Evolutionary conservation across 805 yeast genomes (phyloP).

Genomic region (Diddensiella caesifluorescens): DNA sequence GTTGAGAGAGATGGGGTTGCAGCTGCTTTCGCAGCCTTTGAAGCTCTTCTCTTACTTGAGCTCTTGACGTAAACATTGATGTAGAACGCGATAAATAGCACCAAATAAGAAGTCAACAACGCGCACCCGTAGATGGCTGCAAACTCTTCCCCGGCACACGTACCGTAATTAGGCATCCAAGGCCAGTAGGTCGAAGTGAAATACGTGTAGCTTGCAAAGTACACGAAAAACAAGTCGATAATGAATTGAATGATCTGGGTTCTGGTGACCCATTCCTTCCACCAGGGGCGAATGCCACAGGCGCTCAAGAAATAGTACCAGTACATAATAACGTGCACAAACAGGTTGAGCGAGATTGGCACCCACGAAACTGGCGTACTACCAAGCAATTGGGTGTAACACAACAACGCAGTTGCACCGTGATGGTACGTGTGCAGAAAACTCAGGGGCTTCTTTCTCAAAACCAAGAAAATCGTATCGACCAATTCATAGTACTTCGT

Average conservation of each 20-base stretch:
- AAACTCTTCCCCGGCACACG: slow-evolving; percentile 85
- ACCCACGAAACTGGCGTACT: slow-evolving; percentile 93
- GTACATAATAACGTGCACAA: slow-evolving; percentile 95
- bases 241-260: slow-evolving; percentile 92
- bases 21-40: slow-evolving; percentile 19
- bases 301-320: slow-evolving; percentile 94
- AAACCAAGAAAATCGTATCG: slow-evolving; percentile 86
- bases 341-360: slow-evolving; percentile 80
- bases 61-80: slow-evolving; percentile 64
- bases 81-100: slow-evolving; percentile 89
- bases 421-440: slow-evolving; percentile 96
- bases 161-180: slow-evolving; percentile 68
- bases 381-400: slow-evolving; percentile 91
- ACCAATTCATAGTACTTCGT: slow-evolving; percentile 84
- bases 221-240: slow-evolving; percentile 83
- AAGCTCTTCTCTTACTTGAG: slow-evolving; percentile 4
- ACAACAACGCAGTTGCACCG: slow-evolving; percentile 93
- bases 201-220: slow-evolving; percentile 89
- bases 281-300: slow-evolving; percentile 93
- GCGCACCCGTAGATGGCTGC: slow-evolving; percentile 92
- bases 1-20: slow-evolving; percentile 2
- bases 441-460: slow-evolving; percentile 85
- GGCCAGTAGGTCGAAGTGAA: slow-evolving; percentile 68
- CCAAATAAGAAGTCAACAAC: slow-evolving; percentile 81
- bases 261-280: slow-evolving; percentile 99